A percentile compares a stretch with the other conserved stretches of the same genome.
These are phyloP conservation scores for Kodamaea kakaduensis DNA, from an alignment of 805 yeast species.

Conservation along the genomic window DNA sequence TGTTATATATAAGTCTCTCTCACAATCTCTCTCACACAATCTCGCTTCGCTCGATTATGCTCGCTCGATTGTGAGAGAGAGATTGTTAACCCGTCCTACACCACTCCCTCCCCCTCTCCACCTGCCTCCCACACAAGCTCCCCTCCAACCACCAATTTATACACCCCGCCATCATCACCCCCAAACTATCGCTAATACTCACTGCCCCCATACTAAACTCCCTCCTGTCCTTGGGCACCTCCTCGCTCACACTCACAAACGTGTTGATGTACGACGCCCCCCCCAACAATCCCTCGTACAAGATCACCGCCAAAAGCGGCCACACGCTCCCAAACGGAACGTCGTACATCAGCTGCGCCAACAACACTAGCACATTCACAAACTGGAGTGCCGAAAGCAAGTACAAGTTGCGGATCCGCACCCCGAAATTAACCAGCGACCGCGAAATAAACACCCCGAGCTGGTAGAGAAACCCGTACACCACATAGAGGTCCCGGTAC, in stretches of 20 bases:
- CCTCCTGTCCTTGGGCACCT: conserved; percentile 35
- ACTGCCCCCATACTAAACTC: conserved; percentile 77
- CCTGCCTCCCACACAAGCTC: conserved; percentile 66
- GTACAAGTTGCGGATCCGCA: conserved; percentile 58
- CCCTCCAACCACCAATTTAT: conserved; percentile 75
- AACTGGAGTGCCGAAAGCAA: conserved; percentile 64
- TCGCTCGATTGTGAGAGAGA: too few relatives aligned
- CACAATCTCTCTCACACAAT: too few relatives aligned
- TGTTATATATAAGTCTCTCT: too few relatives aligned
- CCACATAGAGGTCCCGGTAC: conserved; percentile 84
- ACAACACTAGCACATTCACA: conserved; percentile 53
- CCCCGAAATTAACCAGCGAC: conserved; percentile 64
- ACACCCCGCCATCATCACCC: conserved; percentile 77
- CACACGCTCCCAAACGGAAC: conserved; percentile 57
- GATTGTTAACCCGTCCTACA: conserved; percentile 43
- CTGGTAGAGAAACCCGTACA: conserved; percentile 87
- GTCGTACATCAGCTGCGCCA: conserved; percentile 62
- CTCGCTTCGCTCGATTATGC: too few relatives aligned
- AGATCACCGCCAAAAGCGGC: conserved; percentile 55
- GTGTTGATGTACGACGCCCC: conserved; percentile 91
- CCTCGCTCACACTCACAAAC: conserved; percentile 69
- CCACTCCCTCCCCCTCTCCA: conserved; percentile 72
- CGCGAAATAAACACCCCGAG: conserved; percentile 90
- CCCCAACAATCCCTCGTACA: conserved; percentile 89
- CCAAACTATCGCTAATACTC: conserved; percentile 79